phyloP scores from a whole-genome alignment of 106 monocot species.

The Narthecium ossifragum region DNA sequence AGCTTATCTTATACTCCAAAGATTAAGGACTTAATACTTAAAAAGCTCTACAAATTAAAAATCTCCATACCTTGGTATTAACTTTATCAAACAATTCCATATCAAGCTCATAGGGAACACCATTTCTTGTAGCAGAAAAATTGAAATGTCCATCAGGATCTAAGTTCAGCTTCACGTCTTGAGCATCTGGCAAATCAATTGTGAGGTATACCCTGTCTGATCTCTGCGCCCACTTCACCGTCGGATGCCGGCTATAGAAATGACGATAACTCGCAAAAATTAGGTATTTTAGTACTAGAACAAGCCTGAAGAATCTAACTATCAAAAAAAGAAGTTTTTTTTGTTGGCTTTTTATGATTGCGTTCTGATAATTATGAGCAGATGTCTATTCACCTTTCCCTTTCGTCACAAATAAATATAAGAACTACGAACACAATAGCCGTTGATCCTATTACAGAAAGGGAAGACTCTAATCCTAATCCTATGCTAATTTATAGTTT shows the following conservation, averaged over 20 bases:
- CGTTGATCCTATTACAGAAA: too few relatives aligned
- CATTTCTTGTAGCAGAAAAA: conserved; percentile 47
- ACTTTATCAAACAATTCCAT: conserved; percentile 51
- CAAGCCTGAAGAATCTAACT: too few relatives aligned
- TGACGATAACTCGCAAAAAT: too few relatives aligned
- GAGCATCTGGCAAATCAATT: conserved; percentile 54
- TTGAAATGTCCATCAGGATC: conserved; percentile 50
- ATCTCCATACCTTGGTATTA: conserved; percentile 43
- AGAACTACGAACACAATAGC: too few relatives aligned
- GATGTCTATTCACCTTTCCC: too few relatives aligned
- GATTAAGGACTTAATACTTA: not conserved
- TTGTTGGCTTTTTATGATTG: too few relatives aligned
- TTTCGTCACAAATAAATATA: too few relatives aligned
- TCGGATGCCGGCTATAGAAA: conserved; percentile 47
- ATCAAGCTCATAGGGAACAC: conserved; percentile 34
- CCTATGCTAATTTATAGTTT: too few relatives aligned
- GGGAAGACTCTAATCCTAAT: too few relatives aligned
- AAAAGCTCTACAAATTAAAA: not conserved
- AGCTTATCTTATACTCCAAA: not conserved
- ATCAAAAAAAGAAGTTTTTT: too few relatives aligned
- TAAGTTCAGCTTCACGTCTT: conserved; percentile 52
- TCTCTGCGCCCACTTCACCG: conserved; percentile 58
- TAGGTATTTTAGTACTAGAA: too few relatives aligned
- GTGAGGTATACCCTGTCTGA: conserved; percentile 58
- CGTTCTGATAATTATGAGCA: too few relatives aligned